phyloP scores from a whole-genome alignment of 371 early-diverging fungal genomes.

The Basidiobolus heterosporus region DNA sequence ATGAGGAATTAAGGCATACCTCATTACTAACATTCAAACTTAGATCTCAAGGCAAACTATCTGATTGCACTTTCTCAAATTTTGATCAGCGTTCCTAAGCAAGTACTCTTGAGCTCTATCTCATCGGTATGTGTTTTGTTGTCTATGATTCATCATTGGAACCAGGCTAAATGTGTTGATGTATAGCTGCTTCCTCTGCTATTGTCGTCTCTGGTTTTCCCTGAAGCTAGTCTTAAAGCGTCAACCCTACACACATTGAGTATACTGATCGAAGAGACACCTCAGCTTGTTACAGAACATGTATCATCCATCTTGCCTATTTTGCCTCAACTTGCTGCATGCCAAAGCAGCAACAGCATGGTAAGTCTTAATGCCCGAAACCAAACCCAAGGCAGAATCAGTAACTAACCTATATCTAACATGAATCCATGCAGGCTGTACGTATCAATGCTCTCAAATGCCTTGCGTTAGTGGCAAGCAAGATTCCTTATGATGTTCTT shows the following conservation, averaged over 20 bases:
- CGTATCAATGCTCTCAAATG: slow-evolving; percentile 59
- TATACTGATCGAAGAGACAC: slow-evolving; percentile 34
- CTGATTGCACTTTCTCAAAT: slow-evolving; percentile 68
- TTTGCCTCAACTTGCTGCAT: slow-evolving; percentile 19
- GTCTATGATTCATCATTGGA: too few species aligned
- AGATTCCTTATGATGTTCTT: slow-evolving; percentile 35
- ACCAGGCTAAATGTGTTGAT: too few species aligned
- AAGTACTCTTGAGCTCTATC: slow-evolving; percentile 57
- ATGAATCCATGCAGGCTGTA: slow-evolving; percentile 14
- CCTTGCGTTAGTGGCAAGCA: slow-evolving; percentile 44
- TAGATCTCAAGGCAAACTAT: slow-evolving; percentile 40
- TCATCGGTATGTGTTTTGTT: slow-evolving; percentile 57
- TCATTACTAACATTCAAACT: slow-evolving; percentile 1
- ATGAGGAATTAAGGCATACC: neutral
- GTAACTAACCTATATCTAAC: too few species aligned
- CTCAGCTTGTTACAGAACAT: slow-evolving; percentile 38
- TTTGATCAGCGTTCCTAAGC: slow-evolving; percentile 61
- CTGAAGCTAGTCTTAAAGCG: slow-evolving; percentile 41
- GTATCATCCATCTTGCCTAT: slow-evolving; percentile 27
- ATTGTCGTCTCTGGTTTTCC: slow-evolving; percentile 42
- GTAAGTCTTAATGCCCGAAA: neutral
- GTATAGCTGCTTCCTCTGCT: slow-evolving; percentile 30
- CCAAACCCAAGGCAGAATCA: too few species aligned
- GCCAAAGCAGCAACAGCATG: slow-evolving; percentile 23
- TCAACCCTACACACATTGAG: slow-evolving; percentile 61